Percentiles rank a stretch among this genome's conserved stretches.
Conservation (phyloP, 495 filamentous ascomycete genomes). For the Astrocystis sublimbata region DNA sequence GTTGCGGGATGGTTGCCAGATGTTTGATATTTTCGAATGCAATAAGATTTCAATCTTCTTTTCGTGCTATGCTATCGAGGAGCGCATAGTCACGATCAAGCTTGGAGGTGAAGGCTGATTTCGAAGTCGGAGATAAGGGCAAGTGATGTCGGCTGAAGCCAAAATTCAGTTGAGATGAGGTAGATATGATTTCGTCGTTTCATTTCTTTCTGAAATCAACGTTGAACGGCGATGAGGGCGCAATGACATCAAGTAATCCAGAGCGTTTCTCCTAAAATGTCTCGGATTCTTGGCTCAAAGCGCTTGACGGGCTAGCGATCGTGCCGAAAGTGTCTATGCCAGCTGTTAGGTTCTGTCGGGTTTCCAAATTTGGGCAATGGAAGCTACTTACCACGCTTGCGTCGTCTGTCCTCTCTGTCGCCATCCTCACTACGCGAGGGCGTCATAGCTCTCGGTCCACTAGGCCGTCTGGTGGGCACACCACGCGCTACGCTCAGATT, state of each 20-base stretch:
- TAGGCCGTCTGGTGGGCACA: constrained; percentile 46
- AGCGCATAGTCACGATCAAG: too few relatives aligned
- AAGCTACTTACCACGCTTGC: constrained; percentile 52
- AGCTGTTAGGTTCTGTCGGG: constrained; percentile 5
- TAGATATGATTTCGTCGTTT: constrained; percentile 1
- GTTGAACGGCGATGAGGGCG: constrained; percentile 29
- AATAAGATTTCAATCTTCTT: background rate
- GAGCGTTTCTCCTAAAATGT: constrained; percentile 47
- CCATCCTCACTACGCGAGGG: constrained; percentile 44
- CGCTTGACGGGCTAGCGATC: constrained; percentile 39
- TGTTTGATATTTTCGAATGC: background rate
- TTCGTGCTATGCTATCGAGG: background rate
- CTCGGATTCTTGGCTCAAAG: constrained; percentile 49
- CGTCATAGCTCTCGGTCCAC: constrained; percentile 55
- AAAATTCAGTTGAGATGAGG: too few relatives aligned
- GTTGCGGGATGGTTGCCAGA: background rate
- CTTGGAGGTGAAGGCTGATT: background rate
- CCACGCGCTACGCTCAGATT: constrained; percentile 48
- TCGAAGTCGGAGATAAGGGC: constrained; percentile 1
- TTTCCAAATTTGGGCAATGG: background rate
- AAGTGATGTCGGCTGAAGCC: too few relatives aligned
- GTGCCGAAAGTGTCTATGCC: constrained; percentile 56
- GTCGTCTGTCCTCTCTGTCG: constrained; percentile 42
- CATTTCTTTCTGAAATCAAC: constrained; percentile 26
- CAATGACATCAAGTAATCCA: constrained; percentile 25